Evolutionary conservation across 345 rosid species (phyloP), one percentile per base, ranked within the genome.

Genomic region (Excoecaria cochinchinensis): DNA sequence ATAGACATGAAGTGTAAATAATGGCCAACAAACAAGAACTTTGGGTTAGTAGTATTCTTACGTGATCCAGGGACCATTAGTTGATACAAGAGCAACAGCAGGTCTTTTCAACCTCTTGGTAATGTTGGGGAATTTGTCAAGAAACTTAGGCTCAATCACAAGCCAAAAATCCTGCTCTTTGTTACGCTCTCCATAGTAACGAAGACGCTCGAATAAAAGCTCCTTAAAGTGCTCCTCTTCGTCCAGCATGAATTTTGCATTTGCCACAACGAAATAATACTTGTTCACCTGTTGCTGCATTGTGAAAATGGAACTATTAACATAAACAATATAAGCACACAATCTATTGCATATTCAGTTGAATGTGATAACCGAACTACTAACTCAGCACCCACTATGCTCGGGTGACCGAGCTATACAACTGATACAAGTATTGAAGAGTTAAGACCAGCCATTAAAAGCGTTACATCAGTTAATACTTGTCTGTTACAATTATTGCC

Each of bases 211-310:
- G 17, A 84, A 92, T 84, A 94, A 22, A 19, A 74, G 92, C 87
- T 94, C 99, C 85, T 88, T 70, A 77, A 94, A 94, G 78, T 94
- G 99, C 86, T 92, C 99, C 81, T 94, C 99, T 84, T 94, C 99
- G 69, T 94, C 99, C 77, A 94, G 84, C 99, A 94, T 91, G 88
- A 94, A 92, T 73, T 94, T 92, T 1, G 99, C 97, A 61, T 92
- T 94, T 0, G 99, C 99, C 40, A 94, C 90, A 70, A 91, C 75
- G 42, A 94, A 95, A 77, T 88, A 82, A 60, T 90, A 95, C 82
- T 86, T 92, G 8, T 73, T 85, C 74, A 69, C 67, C 59, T 84
- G 55, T 77, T 79, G 74, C 89, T 87, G 82, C 14, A 71, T 69
- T 53, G 21, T 13, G 17, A 61, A 60, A 55, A 31, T 31, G 31